Evolutionary conservation across 805 yeast genomes (phyloP).

Genomic region (Nakazawaea pomicola): DNA sequence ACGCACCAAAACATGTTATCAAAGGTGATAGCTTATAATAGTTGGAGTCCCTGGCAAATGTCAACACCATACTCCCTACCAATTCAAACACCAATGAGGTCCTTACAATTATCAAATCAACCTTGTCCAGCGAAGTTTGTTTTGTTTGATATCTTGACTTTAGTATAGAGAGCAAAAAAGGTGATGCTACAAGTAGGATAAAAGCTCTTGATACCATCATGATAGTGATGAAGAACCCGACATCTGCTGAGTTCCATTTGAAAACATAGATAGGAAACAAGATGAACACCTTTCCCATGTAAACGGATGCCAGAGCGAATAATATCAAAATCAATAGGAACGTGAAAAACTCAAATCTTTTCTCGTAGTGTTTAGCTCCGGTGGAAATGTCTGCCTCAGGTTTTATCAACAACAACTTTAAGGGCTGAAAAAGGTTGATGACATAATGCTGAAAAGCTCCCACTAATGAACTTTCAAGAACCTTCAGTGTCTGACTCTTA

Average conservation of each 20-base stretch:
- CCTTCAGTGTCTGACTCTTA: no score
- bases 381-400: no score
- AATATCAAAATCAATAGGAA: neutral
- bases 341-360: slow-evolving; percentile 33
- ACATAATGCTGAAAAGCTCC: neutral
- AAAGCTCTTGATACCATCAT: slow-evolving; percentile 42
- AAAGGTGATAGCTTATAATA: slow-evolving; percentile 29
- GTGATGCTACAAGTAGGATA: slow-evolving; percentile 40
- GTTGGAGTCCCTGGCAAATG: slow-evolving; percentile 24
- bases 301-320: slow-evolving; percentile 11
- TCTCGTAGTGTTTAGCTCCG: slow-evolving; percentile 41
- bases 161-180: slow-evolving; percentile 31
- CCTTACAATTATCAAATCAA: slow-evolving; percentile 20
- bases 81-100: slow-evolving; percentile 34
- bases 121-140: slow-evolving; percentile 2
- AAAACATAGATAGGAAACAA: slow-evolving; percentile 43
- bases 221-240: slow-evolving; percentile 48
- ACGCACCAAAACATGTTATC: slow-evolving; percentile 42
- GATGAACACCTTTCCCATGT: slow-evolving; percentile 32
- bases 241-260: slow-evolving; percentile 41
- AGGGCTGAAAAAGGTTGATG: slow-evolving; percentile 30
- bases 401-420: slow-evolving; percentile 42
- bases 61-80: slow-evolving; percentile 30
- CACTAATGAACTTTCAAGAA: neutral
- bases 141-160: slow-evolving; percentile 23